phyloP scores from a whole-genome alignment of 169 alveolate species.

The Plasmodium knowlesi region DNA sequence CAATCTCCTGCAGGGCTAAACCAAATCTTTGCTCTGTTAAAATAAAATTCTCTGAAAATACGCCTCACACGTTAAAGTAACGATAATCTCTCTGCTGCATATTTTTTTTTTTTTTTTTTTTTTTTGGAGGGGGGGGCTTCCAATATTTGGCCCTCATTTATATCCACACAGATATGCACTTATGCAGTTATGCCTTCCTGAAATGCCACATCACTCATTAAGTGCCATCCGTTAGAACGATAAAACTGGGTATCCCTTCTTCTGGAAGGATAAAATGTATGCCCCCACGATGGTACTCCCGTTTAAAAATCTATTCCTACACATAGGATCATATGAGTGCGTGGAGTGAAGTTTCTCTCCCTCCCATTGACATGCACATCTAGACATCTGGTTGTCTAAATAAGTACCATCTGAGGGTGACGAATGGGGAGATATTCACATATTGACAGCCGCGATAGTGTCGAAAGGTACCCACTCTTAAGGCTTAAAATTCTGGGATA shows the following conservation, averaged over 20 bases:
- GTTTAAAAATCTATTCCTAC: neutral
- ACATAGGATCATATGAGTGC: neutral
- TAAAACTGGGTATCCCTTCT: neutral
- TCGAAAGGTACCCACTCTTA: neutral
- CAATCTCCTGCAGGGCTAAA: neutral
- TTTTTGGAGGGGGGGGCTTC: neutral
- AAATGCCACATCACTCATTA: neutral
- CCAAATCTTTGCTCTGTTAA: neutral
- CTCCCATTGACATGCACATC: neutral
- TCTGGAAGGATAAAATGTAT: neutral
- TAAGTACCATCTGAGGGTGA: neutral
- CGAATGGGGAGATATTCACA: neutral
- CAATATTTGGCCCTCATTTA: neutral
- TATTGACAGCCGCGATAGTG: neutral
- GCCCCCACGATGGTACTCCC: neutral
- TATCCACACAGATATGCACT: neutral
- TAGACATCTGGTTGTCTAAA: neutral
- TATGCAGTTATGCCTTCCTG: neutral
- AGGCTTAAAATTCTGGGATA: neutral
- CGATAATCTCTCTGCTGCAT: neutral
- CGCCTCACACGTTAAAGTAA: neutral
- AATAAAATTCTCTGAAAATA: neutral
- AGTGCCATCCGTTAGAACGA: neutral
- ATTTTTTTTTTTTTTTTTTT: too few relatives aligned
- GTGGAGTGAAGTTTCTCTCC: neutral